Percentiles rank a stretch among this genome's conserved stretches.
phyloP scores from a whole-genome alignment of 148 eudicot genomes.

The Diospyros lotus region DNA sequence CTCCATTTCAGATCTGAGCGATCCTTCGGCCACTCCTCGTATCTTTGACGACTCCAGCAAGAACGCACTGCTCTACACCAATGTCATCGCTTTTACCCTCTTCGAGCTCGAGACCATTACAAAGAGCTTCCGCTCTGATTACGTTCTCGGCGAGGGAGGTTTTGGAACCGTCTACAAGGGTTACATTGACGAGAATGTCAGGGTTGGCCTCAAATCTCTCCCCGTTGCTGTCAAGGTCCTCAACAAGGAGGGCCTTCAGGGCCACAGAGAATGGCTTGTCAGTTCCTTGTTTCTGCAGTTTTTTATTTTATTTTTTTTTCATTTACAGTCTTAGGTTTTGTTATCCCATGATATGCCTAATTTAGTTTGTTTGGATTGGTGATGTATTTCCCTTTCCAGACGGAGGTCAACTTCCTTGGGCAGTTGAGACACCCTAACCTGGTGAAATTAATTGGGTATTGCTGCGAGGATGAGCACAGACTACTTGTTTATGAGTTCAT shows the following conservation, averaged over 20 bases:
- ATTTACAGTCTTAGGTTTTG: neutral
- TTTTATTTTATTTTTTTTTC: neutral
- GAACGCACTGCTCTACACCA: constrained; percentile 69
- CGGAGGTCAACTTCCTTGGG: constrained; percentile 92
- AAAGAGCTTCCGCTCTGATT: constrained; percentile 91
- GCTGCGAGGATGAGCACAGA: constrained; percentile 95
- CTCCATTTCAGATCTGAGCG: constrained; percentile 66
- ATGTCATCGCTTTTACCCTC: constrained; percentile 80
- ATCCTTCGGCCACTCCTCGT: constrained; percentile 60
- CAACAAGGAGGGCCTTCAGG: constrained; percentile 93
- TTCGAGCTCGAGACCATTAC: constrained; percentile 92
- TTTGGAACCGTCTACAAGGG: constrained; percentile 96
- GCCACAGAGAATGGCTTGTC: constrained; percentile 95
- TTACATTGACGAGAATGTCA: constrained; percentile 87
- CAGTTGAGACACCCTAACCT: constrained; percentile 90
- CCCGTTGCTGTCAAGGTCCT: constrained; percentile 97
- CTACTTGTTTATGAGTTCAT: constrained; percentile 92
- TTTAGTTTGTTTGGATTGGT: neutral
- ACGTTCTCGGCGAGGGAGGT: constrained; percentile 90
- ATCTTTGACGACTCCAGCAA: constrained; percentile 50
- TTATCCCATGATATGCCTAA: neutral
- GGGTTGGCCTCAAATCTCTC: constrained; percentile 90
- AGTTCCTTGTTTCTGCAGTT: constrained; percentile 14
- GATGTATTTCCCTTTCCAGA: constrained; percentile 29
- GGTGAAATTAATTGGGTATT: constrained; percentile 90